Conservation (phyloP, 805 yeast genomes). For the Wickerhamomyces bisporus region DNA sequence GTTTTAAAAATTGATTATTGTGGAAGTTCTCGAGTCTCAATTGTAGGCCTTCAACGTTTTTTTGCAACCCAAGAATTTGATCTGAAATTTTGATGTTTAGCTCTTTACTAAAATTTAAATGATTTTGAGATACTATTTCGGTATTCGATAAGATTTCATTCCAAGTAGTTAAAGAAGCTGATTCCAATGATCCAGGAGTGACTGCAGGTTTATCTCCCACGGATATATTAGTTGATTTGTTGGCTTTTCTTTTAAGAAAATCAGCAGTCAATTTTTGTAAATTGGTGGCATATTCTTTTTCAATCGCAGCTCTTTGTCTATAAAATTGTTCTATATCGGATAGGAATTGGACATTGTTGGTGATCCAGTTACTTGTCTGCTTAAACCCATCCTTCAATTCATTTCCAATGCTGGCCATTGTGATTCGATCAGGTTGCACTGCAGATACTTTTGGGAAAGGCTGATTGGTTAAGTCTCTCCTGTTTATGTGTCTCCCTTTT, state of each 20-base stretch:
- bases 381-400: constrained; percentile 78
- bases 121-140: constrained; percentile 70
- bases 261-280: constrained; percentile 60
- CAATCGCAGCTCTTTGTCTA: constrained; percentile 74
- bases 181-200: constrained; percentile 93
- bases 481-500: too few relatives aligned
- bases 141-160: constrained; percentile 80
- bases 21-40: constrained; percentile 53
- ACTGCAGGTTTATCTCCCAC: constrained; percentile 90
- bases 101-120: constrained; percentile 52
- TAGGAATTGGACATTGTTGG: constrained; percentile 68
- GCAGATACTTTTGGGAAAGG: too few relatives aligned
- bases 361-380: constrained; percentile 73
- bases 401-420: constrained; percentile 45
- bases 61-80: constrained; percentile 50
- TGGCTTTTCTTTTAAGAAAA: constrained; percentile 73
- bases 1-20: constrained; percentile 43
- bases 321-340: constrained; percentile 79
- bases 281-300: constrained; percentile 73
- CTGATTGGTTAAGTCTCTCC: too few relatives aligned
- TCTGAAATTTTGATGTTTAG: constrained; percentile 55
- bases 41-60: constrained; percentile 48
- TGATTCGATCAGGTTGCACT: too few relatives aligned
- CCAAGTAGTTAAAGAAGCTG: constrained; percentile 87
- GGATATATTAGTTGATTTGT: constrained; percentile 56